phyloP scores from a whole-genome alignment of 306 rosid genomes.

The Dryas drummondii region DNA sequence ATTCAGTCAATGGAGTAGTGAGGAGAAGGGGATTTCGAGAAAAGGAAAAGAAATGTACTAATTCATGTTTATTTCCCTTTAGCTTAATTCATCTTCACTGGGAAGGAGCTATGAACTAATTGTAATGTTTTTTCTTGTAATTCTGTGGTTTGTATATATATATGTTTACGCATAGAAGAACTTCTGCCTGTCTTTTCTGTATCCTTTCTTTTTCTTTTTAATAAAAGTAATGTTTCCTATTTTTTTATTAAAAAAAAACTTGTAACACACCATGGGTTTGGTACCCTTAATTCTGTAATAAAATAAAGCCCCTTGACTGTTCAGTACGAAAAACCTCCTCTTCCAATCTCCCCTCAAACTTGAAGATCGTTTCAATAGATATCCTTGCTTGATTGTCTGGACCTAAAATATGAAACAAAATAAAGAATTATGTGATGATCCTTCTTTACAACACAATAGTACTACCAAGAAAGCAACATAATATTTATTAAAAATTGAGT shows the following conservation, averaged over 20 bases:
- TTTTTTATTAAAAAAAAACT: neutral
- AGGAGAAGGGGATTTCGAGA: neutral
- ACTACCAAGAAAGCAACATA: neutral
- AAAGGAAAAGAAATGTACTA: neutral
- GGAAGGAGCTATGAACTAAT: neutral
- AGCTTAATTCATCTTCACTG: neutral
- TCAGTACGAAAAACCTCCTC: conserved; percentile 85
- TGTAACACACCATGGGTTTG: conserved; percentile 68
- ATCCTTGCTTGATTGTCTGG: conserved; percentile 82
- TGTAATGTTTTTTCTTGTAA: neutral
- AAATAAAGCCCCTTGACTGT: conserved; percentile 66
- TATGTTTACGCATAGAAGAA: neutral
- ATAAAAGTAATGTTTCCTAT: neutral
- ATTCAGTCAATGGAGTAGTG: neutral
- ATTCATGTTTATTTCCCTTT: neutral
- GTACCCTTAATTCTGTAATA: conserved; percentile 72
- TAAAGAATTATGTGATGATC: neutral
- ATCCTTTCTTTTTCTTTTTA: neutral
- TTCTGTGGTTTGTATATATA: neutral
- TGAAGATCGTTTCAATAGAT: conserved; percentile 87
- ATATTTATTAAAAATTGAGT: neutral
- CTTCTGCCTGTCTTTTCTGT: neutral
- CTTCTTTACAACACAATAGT: neutral
- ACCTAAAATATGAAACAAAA: conserved; percentile 38
- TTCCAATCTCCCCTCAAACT: conserved; percentile 89